Conservation (phyloP, 495 filamentous ascomycete genomes). For the Penicillium roqueforti region DNA sequence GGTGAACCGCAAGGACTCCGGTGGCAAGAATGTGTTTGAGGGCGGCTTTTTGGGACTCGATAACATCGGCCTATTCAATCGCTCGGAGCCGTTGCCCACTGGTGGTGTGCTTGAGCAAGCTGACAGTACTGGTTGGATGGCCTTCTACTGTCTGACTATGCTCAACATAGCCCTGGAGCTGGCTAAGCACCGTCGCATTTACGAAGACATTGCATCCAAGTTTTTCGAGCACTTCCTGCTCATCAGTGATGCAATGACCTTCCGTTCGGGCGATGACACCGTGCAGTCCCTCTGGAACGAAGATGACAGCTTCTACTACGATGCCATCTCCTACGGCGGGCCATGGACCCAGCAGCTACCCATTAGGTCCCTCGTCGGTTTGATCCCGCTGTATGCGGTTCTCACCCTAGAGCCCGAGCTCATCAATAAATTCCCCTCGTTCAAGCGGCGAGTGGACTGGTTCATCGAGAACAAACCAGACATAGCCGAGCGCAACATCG, state of each 20-base stretch:
- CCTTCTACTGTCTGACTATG: constrained; percentile 92
- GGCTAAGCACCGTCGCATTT: constrained; percentile 91
- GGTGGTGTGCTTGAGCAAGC: constrained; percentile 92
- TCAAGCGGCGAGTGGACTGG: constrained; percentile 90
- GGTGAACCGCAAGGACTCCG: constrained; percentile 91
- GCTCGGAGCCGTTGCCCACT: constrained; percentile 92
- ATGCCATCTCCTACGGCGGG: constrained; percentile 92
- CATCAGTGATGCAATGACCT: constrained; percentile 97
- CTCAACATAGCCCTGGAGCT: constrained; percentile 92
- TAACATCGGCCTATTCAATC: constrained; percentile 96
- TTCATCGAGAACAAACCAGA: constrained; percentile 83
- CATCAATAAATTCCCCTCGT: constrained; percentile 86
- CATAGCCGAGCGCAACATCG: constrained; percentile 85
- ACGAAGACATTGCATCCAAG: constrained; percentile 96
- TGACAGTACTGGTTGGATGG: constrained; percentile 98
- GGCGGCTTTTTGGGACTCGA: constrained; percentile 95
- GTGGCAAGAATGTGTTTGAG: constrained; percentile 95
- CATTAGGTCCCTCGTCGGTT: constrained; percentile 82
- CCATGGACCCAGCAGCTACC: constrained; percentile 90
- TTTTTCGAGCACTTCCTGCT: constrained; percentile 99
- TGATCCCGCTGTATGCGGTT: constrained; percentile 90
- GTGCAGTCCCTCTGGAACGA: constrained; percentile 87
- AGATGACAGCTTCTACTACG: constrained; percentile 92
- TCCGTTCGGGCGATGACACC: constrained; percentile 69
- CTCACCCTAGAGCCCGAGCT: constrained; percentile 89